Conservation (phyloP, 768 basidiomycete species). For the Suillus hirtellus region DNA sequence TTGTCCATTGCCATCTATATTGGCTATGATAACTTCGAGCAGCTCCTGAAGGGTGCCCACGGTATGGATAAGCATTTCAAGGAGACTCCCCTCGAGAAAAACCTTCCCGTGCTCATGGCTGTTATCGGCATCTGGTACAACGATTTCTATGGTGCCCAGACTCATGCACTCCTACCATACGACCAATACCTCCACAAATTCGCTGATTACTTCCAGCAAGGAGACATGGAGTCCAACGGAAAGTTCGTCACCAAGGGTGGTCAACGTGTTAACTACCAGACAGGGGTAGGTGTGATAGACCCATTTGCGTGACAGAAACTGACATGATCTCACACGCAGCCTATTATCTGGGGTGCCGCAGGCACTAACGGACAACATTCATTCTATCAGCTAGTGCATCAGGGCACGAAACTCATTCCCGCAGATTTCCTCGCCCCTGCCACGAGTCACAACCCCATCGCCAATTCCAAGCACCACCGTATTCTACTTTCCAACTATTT, state of each 20-base stretch:
- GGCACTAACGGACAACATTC: slow-evolving; percentile 99
- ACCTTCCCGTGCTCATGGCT: slow-evolving; percentile 90
- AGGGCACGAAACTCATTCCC: slow-evolving; percentile 90
- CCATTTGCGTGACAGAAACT: slow-evolving; percentile 3
- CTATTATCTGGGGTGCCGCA: slow-evolving; percentile 98
- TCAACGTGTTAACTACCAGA: slow-evolving; percentile 91
- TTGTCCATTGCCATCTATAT: slow-evolving; percentile 91
- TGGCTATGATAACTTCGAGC: slow-evolving; percentile 92
- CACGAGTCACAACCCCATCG: slow-evolving; percentile 88
- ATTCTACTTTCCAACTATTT: slow-evolving; percentile 98
- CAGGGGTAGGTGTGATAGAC: slow-evolving; percentile 66
- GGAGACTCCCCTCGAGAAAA: slow-evolving; percentile 81
- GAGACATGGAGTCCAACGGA: slow-evolving; percentile 99
- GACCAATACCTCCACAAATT: slow-evolving; percentile 99
- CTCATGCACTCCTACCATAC: slow-evolving; percentile 92
- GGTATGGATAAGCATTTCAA: slow-evolving; percentile 98
- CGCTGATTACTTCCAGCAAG: slow-evolving; percentile 99
- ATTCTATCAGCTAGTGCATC: slow-evolving; percentile 97
- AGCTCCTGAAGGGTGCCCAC: slow-evolving; percentile 88
- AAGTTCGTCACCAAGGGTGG: slow-evolving; percentile 96
- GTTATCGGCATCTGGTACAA: slow-evolving; percentile 97
- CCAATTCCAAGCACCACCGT: slow-evolving; percentile 88
- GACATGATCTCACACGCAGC: slow-evolving; percentile 43
- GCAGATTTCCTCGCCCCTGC: slow-evolving; percentile 92
- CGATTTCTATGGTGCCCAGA: slow-evolving; percentile 97